These are phyloP conservation scores for Helotiales sp. DNA, from an alignment of 2,329 filamentous ascomycete genomes.

Conservation along the genomic window DNA sequence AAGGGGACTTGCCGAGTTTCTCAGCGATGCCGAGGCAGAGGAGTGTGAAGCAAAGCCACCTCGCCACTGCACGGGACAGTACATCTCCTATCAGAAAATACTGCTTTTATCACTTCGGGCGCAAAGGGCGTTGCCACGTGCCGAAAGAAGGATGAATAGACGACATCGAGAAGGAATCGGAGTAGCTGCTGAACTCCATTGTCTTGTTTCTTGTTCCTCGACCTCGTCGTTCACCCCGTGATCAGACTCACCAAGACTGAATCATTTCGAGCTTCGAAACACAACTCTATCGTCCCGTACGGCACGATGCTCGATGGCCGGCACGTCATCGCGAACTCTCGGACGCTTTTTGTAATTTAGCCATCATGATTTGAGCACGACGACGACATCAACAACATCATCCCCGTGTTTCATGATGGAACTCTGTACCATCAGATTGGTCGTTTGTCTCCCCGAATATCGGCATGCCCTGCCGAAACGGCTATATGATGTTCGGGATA, in stretches of 20 bases:
- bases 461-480: not conserved
- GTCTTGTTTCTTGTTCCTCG: not conserved
- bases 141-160: not conserved
- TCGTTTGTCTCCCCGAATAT: not conserved
- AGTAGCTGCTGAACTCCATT: not conserved
- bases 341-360: not conserved
- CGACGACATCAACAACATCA: not conserved
- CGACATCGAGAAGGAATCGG: not conserved
- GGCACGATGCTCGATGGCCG: not conserved
- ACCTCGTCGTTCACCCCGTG: not conserved
- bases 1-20: no score
- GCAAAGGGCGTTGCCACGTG: not conserved
- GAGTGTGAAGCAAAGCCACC: not conserved
- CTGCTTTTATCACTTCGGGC: not conserved
- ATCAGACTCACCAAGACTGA: no score
- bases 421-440: not conserved
- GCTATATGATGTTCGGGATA: not conserved
- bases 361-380: not conserved
- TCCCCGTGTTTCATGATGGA: conserved; percentile 1
- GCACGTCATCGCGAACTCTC: not conserved
- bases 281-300: not conserved
- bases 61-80: not conserved
- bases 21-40: not conserved
- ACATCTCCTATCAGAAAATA: not conserved
- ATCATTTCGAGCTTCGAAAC: not conserved